Base-by-base conservation (phyloP, 1,284 basidiomycete genomes). In the Wolfiporia cocos region DNA sequence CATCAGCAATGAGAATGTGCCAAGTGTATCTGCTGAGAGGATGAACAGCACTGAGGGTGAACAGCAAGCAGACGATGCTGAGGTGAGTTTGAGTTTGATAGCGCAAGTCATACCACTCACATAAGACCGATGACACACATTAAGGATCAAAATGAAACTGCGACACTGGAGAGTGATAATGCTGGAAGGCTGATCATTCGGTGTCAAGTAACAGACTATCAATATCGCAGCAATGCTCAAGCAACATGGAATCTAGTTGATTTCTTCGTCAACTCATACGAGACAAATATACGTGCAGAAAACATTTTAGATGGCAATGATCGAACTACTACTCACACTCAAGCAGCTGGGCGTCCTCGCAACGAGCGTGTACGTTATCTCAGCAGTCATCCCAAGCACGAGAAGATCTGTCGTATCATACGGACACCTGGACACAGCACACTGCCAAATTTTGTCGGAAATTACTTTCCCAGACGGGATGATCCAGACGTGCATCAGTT, bases 381-480 rank as follows among this genome's bases (percentile, higher is more conserved):
- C 1, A 2, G 17, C 15, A 20, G 17, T 3, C 51, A 53, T 33
- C 49, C 52, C 10, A 52, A 50, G 10, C 35, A 41, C 21, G 29
- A 32, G 1, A 48, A 32, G 12, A 36, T 41, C 6, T 49, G 48
- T 15, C 49, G 62, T 0, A 42, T 69, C 34, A 42, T 47, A 1
- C 49, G 47, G n/a, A 41, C 5, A n/a, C 4, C 15, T 4, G 31
- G 31, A 7, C 39, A 41, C 24, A 41, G 35, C 23, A 34, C 15
- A n/a, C 18, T 41, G 24, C 39, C 39, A 1, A 46, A 49, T 20
- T 43, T 67, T 42, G 50, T 66, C 21, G 65, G 64, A 0, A 39
- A 10, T 11, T 62, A 53, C 39, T 63, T 68, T 39, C 58, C 63
- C 1, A 34, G 49, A 11, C 39, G 41, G 2, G 54, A 66, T 35